Percentiles rank a stretch among this genome's conserved stretches.
These are phyloP conservation scores for Gracilaria caudata DNA, from an alignment of 23 red algal genomes.

Conservation along the genomic window DNA sequence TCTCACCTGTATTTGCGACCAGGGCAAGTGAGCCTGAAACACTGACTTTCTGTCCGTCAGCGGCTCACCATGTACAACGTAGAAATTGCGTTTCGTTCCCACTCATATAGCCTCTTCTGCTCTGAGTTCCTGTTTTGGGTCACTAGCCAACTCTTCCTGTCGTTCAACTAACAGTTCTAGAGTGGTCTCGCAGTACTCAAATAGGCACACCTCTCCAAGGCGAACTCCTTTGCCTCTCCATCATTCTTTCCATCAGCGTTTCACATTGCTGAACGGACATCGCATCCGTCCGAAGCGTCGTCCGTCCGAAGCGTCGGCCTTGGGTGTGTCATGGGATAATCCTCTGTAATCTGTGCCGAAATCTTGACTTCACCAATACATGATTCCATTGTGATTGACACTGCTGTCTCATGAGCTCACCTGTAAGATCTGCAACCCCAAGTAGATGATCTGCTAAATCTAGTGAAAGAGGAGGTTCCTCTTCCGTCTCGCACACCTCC, in stretches of 20 bases:
- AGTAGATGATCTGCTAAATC: conserved; percentile 82
- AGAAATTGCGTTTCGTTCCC: neutral
- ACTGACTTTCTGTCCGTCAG: conserved; percentile 61
- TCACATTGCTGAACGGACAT: conserved; percentile 7
- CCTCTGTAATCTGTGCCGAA: conserved; percentile 19
- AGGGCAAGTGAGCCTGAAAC: conserved; percentile 71
- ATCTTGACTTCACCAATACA: conserved; percentile 19
- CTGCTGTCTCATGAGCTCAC: conserved; percentile 83
- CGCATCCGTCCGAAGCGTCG: conserved; percentile 10
- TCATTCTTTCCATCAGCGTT: conserved; percentile 13
- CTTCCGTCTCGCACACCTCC: conserved; percentile 18
- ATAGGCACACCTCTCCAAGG: conserved; percentile 44
- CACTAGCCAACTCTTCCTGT: neutral
- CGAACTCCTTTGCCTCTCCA: neutral
- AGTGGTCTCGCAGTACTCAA: conserved; percentile 62
- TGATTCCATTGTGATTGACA: conserved; percentile 14
- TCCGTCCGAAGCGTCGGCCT: neutral
- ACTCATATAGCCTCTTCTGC: neutral
- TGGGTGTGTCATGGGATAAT: conserved; percentile 25
- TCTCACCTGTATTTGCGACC: conserved; percentile 9
- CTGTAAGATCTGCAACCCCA: conserved; percentile 83
- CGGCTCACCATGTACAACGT: conserved; percentile 38
- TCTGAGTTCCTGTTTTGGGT: neutral
- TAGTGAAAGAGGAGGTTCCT: conserved; percentile 18
- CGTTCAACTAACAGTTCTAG: conserved; percentile 14